Conservation (phyloP, 768 basidiomycete genomes). For the Lactarius trivialis region DNA sequence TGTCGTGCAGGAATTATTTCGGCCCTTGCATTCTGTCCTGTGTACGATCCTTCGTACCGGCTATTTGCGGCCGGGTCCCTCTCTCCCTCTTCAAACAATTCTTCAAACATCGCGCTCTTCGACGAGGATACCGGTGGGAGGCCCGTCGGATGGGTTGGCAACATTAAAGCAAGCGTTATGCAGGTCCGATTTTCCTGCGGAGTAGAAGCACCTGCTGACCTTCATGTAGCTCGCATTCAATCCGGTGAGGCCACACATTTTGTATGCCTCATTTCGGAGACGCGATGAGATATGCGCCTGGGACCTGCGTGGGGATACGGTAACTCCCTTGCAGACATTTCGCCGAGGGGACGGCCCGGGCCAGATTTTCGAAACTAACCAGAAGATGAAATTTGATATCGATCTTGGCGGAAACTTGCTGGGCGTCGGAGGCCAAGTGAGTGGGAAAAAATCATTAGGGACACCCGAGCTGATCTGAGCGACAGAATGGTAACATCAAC, state of each 20-base stretch:
- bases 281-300: slow-evolving; percentile 59
- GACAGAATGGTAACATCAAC: slow-evolving; percentile 51
- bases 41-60: slow-evolving; percentile 44
- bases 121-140: slow-evolving; percentile 48
- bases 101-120: slow-evolving; percentile 60
- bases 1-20: slow-evolving; percentile 64
- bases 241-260: slow-evolving; percentile 56
- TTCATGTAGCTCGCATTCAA: slow-evolving; percentile 64
- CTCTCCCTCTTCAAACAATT: slow-evolving; percentile 37
- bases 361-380: slow-evolving; percentile 47
- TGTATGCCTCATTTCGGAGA: slow-evolving; percentile 77
- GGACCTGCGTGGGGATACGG: slow-evolving; percentile 64
- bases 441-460: slow-evolving; percentile 24
- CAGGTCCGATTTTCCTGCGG: slow-evolving; percentile 38
- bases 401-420: slow-evolving; percentile 62
- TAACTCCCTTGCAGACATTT: slow-evolving; percentile 37
- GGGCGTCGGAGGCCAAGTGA: slow-evolving; percentile 61
- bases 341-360: slow-evolving; percentile 11
- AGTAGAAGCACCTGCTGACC: not conserved
- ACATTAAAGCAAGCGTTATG: slow-evolving; percentile 44
- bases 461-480: not conserved
- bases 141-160: slow-evolving; percentile 58
- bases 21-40: slow-evolving; percentile 67
- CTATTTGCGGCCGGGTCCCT: slow-evolving; percentile 80
- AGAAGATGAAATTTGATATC: slow-evolving; percentile 71